Percentiles rank a stretch among this genome's conserved stretches.
Evolutionary conservation across 2,329 filamentous ascomycete genomes (phyloP).

Genomic region (Stylonectria norvegica): DNA sequence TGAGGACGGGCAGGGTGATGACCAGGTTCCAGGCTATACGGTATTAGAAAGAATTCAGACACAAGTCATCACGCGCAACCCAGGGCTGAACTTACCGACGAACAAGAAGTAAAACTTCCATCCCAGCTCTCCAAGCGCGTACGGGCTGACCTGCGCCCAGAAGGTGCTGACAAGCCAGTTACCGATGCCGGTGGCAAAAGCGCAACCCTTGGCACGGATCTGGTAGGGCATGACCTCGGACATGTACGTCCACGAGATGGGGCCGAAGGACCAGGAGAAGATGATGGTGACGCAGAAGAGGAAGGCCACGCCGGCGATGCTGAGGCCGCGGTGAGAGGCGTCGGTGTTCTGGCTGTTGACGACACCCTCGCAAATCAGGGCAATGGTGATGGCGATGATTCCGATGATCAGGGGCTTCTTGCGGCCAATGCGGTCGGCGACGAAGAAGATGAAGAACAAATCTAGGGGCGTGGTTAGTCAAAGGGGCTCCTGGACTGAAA

Average conservation of each 20-base stretch:
- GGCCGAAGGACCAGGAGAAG: conserved; percentile 52
- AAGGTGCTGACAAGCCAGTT: conserved; percentile 37
- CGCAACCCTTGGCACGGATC: conserved; percentile 42
- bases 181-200: conserved; percentile 25
- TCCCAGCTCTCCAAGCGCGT: conserved; percentile 39
- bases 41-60: conserved; percentile 32
- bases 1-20: conserved; percentile 39
- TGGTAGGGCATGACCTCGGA: conserved; percentile 61
- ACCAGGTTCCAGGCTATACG: conserved; percentile 30
- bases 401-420: conserved; percentile 64
- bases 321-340: conserved; percentile 38
- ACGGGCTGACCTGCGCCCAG: conserved; percentile 56
- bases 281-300: conserved; percentile 52
- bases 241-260: conserved; percentile 57
- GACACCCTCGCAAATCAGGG: conserved; percentile 54
- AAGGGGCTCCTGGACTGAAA: conserved; percentile 1
- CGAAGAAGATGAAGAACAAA: conserved; percentile 53
- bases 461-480: no score
- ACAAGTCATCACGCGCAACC: neutral
- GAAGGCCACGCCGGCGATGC: conserved; percentile 58
- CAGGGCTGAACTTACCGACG: conserved; percentile 19
- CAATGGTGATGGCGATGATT: conserved; percentile 53
- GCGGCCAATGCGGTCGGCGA: conserved; percentile 59
- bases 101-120: conserved; percentile 39
- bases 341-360: conserved; percentile 50